Conservation (phyloP, 2,329 filamentous ascomycete species). For the Dactylellina cionopaga region DNA sequence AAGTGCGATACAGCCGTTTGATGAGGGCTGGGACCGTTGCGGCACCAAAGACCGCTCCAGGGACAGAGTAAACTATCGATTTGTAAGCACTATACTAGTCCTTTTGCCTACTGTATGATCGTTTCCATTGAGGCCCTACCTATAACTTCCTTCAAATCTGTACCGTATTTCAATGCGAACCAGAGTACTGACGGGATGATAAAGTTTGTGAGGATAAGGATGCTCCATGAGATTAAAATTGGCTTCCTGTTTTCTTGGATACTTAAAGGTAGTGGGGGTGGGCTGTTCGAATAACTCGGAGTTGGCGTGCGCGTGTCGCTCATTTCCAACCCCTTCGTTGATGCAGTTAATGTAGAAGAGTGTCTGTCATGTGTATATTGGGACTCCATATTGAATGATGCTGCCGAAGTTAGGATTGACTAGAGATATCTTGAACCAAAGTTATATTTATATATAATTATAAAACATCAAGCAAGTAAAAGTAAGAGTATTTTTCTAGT, state of each 20-base stretch:
- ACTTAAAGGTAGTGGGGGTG: neutral
- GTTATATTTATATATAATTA: too few species aligned
- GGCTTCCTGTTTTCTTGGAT: neutral
- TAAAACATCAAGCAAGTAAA: too few species aligned
- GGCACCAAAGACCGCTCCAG: constrained; percentile 68
- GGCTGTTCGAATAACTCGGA: neutral
- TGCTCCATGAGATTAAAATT: neutral
- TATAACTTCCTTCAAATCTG: neutral
- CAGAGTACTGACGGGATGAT: neutral
- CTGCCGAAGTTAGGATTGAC: too few species aligned
- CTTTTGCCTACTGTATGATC: neutral
- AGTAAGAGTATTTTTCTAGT: too few species aligned
- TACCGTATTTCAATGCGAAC: neutral
- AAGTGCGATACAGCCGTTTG: constrained; percentile 65
- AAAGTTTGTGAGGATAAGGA: neutral
- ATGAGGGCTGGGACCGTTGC: constrained; percentile 68
- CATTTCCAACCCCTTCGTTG: too few species aligned
- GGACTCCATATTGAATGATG: too few species aligned
- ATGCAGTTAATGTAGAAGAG: neutral
- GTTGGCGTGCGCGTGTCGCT: too few species aligned
- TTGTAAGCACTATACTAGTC: neutral
- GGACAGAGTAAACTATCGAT: constrained; percentile 64
- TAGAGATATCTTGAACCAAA: too few species aligned
- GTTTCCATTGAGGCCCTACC: neutral
- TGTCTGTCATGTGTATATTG: too few species aligned